Conservation (phyloP, 441 rosid genomes). For the Populus hybrid region DNA sequence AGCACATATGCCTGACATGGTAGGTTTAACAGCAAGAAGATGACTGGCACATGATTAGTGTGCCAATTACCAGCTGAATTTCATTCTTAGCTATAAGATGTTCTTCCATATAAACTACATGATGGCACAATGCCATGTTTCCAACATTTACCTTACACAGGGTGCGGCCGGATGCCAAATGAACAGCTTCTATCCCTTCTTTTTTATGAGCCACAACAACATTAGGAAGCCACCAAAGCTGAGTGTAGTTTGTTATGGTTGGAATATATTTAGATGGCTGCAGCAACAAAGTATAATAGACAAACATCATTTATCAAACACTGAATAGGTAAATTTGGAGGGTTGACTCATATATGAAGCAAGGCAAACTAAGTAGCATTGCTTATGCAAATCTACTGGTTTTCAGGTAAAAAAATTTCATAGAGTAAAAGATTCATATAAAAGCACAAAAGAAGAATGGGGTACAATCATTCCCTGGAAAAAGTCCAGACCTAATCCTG, state of each 20-base stretch:
- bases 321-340: not conserved
- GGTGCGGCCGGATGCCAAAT: constrained; percentile 92
- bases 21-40: not conserved
- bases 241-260: constrained; percentile 94
- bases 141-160: constrained; percentile 66
- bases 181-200: constrained; percentile 98
- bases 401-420: not conserved
- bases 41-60: not conserved
- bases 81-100: not conserved
- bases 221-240: constrained; percentile 98
- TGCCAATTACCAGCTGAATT: not conserved
- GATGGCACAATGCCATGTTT: constrained; percentile 2
- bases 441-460: not conserved
- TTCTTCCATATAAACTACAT: not conserved
- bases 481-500: not conserved
- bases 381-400: not conserved
- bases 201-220: constrained; percentile 95
- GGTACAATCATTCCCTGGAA: not conserved
- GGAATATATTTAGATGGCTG: constrained; percentile 81
- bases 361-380: not conserved
- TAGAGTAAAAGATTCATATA: not conserved
- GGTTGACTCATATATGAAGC: not conserved
- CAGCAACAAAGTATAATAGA: constrained; percentile 27
- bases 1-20: not conserved
- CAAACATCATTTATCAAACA: not conserved